Conservation (phyloP, 495 filamentous ascomycete genomes). For the Aspergillus baeticus region DNA sequence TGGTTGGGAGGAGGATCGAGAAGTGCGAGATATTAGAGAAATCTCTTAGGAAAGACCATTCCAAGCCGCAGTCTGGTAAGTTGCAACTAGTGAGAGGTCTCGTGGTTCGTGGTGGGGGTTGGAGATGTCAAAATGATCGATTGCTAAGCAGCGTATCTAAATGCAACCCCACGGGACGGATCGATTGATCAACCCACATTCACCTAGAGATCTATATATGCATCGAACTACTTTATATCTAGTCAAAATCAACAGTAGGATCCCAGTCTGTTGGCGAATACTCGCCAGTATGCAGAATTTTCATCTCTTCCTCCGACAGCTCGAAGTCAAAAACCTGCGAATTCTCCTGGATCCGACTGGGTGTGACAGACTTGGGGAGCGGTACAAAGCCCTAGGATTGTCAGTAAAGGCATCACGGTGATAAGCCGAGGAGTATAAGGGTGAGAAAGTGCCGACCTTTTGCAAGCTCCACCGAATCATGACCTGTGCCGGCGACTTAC, state of each 20-base stretch:
- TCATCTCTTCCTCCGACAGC: conserved; percentile 59
- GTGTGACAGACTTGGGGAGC: conserved; percentile 61
- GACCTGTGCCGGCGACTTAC: conserved; percentile 74
- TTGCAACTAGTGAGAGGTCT: neutral
- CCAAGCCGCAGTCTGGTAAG: neutral
- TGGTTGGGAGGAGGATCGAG: neutral
- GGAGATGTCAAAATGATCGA: conserved; percentile 7
- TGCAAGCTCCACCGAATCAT: conserved; percentile 84
- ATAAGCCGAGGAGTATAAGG: neutral
- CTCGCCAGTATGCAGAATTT: conserved; percentile 52
- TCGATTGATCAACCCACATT: neutral
- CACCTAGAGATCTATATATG: neutral
- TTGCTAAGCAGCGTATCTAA: conserved; percentile 24
- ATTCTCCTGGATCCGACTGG: conserved; percentile 66
- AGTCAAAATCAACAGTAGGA: conserved; percentile 54
- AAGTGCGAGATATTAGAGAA: neutral
- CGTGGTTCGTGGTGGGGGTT: neutral
- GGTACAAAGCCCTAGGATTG: conserved; percentile 54
- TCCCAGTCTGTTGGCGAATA: conserved; percentile 63
- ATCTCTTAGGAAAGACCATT: neutral
- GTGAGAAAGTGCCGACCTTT: conserved; percentile 36
- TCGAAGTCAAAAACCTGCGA: conserved; percentile 80
- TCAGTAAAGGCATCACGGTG: no score
- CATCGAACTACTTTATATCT: conserved; percentile 3
- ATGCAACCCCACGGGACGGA: conserved; percentile 9